phyloP scores from a whole-genome alignment of 1,284 basidiomycete genomes.

The Leccinum griseonigrum region DNA sequence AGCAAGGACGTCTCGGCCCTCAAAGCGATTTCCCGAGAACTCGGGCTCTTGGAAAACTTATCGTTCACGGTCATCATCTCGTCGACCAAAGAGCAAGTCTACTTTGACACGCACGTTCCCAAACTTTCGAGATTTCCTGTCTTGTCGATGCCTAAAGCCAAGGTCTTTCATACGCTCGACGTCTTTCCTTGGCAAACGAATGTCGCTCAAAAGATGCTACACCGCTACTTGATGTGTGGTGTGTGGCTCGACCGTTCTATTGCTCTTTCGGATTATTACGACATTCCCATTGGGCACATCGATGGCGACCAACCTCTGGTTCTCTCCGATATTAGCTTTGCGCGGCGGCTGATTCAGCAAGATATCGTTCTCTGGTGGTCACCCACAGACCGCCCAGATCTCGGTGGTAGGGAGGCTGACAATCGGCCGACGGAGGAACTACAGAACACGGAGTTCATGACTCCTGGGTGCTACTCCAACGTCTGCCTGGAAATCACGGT shows the following conservation, averaged over 20 bases:
- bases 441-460: conserved; percentile 83
- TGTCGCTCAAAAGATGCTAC: conserved; percentile 78
- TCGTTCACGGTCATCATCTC: conserved; percentile 80
- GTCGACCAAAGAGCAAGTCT: conserved; percentile 80
- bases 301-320: conserved; percentile 88
- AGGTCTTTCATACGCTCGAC: conserved; percentile 70
- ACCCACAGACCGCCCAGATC: conserved; percentile 82
- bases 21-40: conserved; percentile 87
- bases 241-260: conserved; percentile 82
- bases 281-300: conserved; percentile 90
- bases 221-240: conserved; percentile 79
- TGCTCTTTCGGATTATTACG: conserved; percentile 86
- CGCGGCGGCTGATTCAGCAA: conserved; percentile 80
- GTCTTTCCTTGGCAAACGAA: conserved; percentile 77
- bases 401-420: conserved; percentile 93
- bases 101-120: conserved; percentile 78
- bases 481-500: conserved; percentile 91
- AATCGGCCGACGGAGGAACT: conserved; percentile 75
- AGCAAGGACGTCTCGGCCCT: conserved; percentile 78
- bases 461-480: conserved; percentile 88
- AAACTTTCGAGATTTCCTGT: conserved; percentile 86
- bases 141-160: conserved; percentile 80
- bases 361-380: conserved; percentile 99
- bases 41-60: conserved; percentile 71
- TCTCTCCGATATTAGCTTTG: conserved; percentile 89